Evolutionary conservation across 164 flowering plant species (phyloP), one percentile per base, ranked within the genome.

Genomic region (Akebia trifoliata): DNA sequence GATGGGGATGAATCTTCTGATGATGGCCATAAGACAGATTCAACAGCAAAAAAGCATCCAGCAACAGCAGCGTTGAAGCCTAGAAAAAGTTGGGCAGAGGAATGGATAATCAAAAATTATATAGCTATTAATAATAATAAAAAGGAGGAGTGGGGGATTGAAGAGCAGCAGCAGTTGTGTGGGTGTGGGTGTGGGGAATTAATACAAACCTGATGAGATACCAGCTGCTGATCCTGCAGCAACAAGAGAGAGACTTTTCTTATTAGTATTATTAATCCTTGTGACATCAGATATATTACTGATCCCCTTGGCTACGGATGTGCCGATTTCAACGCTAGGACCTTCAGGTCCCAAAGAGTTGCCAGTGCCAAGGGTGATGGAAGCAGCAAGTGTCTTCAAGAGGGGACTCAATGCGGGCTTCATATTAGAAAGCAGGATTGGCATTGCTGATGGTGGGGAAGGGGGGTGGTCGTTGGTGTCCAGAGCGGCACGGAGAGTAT

Each of bases 161-260:
- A 14, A 6, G 18, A 12, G 9, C 14, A 37, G 12, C 7, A 21
- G 7, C 2, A 54, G 22, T 6, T 11, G 22, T 8, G 25, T 20
- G 2, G n/a, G n/a, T n/a, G n/a, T n/a, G n/a, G n/a, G n/a, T n/a
- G 22, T 55, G 24, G 37, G 44, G 43, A 61, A 59, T 14, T 9
- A 18, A 29, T 4, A n/a, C 39, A 68, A 44, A 86, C 96, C 95
- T 72, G 95, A 81, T 57, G 98, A 72, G 53, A 92, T 76, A 69
- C 98, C 98, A 59, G 98, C 96, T 34, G 96, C 96, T 20, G 98
- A 87, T 60, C 98, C 98, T 2, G 98, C 85, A 69, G 98, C 96
- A 63, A 79, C 62, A 43, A 92, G 82, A 36, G 96, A 82, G 29
- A 82, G 72, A 70, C 71, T 84, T 66, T 69, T 72, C 56, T 63